phyloP scores from a whole-genome alignment of 2,329 filamentous ascomycete genomes.

The Trichoderma aggressivum region DNA sequence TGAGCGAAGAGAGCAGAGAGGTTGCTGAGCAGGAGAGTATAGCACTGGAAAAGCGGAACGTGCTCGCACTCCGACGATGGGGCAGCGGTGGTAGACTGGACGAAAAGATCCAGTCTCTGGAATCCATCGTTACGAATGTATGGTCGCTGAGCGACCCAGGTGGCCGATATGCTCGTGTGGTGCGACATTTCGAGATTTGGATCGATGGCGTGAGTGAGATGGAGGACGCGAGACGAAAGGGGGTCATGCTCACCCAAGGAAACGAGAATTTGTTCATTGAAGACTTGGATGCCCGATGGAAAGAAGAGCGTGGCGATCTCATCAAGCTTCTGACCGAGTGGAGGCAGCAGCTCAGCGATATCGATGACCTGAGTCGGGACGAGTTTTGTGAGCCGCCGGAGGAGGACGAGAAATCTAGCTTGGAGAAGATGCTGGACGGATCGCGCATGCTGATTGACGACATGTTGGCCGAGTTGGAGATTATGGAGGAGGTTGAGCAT shows the following conservation, averaged over 20 bases:
- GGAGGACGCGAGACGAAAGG: constrained; percentile 41
- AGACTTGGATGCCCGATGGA: constrained; percentile 56
- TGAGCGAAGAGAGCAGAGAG: constrained; percentile 35
- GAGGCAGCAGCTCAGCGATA: constrained; percentile 44
- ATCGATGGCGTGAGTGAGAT: constrained; percentile 46
- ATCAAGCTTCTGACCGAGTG: constrained; percentile 54
- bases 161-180: constrained; percentile 54
- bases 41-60: constrained; percentile 49
- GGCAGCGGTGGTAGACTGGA: constrained; percentile 42
- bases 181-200: constrained; percentile 60
- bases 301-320: constrained; percentile 53
- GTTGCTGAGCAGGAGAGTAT: constrained; percentile 40
- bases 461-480: constrained; percentile 60
- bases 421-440: constrained; percentile 47
- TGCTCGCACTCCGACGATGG: constrained; percentile 53
- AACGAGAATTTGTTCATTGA: constrained; percentile 48
- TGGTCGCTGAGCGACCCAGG: constrained; percentile 56
- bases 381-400: neutral
- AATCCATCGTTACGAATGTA: constrained; percentile 53
- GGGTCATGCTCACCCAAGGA: constrained; percentile 34
- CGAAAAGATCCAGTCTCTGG: constrained; percentile 56
- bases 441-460: constrained; percentile 50
- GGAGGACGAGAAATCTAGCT: constrained; percentile 37
- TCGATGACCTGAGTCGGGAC: constrained; percentile 28
- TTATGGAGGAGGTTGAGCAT: constrained; percentile 60